phyloP scores from a whole-genome alignment of 306 rosid species.

The Myrica gale region DNA sequence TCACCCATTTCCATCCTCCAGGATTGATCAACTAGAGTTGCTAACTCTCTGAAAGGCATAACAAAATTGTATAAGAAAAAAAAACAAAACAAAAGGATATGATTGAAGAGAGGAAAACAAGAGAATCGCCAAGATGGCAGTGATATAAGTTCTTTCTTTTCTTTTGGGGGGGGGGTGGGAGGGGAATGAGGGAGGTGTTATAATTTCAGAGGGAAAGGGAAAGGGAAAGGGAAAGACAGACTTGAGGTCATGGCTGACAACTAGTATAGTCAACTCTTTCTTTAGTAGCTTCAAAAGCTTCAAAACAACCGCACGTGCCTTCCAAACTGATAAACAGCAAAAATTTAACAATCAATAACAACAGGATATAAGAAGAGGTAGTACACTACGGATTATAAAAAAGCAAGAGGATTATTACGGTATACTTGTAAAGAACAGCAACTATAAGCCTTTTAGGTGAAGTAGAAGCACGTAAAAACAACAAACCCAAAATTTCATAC shows the following conservation, averaged over 20 bases:
- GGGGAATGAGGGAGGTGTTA: not conserved
- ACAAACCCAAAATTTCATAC: not conserved
- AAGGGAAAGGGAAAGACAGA: constrained; percentile 27
- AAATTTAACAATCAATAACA: constrained; percentile 20
- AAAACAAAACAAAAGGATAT: not conserved
- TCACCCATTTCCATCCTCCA: constrained; percentile 98
- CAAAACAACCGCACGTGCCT: constrained; percentile 85
- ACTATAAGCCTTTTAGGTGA: not conserved
- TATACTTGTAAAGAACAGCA: not conserved
- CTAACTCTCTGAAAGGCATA: constrained; percentile 69
- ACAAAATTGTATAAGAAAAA: constrained; percentile 30
- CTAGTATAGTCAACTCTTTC: constrained; percentile 74
- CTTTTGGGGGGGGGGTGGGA: not conserved
- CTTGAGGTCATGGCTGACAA: constrained; percentile 92
- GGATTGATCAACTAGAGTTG: constrained; percentile 68
- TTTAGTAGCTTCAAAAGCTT: constrained; percentile 82
- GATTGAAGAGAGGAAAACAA: constrained; percentile 16
- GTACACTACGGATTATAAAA: not conserved
- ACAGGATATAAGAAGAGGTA: constrained; percentile 5
- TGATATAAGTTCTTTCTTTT: not conserved
- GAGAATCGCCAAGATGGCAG: not conserved
- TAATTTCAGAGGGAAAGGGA: no score
- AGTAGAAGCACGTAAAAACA: not conserved
- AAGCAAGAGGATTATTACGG: constrained; percentile 7
- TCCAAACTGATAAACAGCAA: constrained; percentile 65